phyloP scores from a whole-genome alignment of 805 yeast species.

The Metschnikowia henanensis region DNA sequence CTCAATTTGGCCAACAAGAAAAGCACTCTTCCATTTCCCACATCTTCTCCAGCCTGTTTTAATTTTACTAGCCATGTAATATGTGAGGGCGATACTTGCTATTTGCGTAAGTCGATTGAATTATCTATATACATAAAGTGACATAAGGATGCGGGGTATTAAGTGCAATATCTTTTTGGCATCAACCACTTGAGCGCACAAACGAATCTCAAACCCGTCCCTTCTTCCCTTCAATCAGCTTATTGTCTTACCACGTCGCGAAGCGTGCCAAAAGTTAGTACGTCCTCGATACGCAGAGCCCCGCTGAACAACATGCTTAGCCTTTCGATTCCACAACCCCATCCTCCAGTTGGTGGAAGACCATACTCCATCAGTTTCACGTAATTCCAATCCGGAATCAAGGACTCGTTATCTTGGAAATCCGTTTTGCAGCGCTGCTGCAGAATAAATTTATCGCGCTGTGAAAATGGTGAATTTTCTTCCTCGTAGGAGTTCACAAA shows the following conservation, averaged over 20 bases:
- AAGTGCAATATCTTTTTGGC: no score
- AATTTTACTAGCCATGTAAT: no score
- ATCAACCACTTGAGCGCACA: no score
- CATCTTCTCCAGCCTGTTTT: no score
- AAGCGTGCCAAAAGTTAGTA: conserved; percentile 71
- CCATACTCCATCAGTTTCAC: conserved; percentile 86
- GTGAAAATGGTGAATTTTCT: conserved; percentile 84
- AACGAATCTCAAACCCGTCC: no score
- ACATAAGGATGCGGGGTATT: no score
- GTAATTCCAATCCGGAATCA: conserved; percentile 71
- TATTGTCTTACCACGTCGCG: conserved; percentile 64
- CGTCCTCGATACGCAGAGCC: conserved; percentile 67
- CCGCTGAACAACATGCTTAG: conserved; percentile 76
- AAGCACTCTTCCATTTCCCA: no score
- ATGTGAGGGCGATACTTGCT: no score
- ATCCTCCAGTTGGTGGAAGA: conserved; percentile 97
- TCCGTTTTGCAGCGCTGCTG: conserved; percentile 54
- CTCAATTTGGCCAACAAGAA: not conserved
- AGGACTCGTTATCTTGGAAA: conserved; percentile 58
- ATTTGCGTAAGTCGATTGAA: no score
- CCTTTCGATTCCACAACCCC: conserved; percentile 95
- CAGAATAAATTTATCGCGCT: conserved; percentile 55
- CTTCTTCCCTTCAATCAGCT: no score
- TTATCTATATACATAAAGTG: no score
- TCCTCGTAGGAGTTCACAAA: conserved; percentile 94